These are phyloP conservation scores for Vachellia pachyceras DNA, from an alignment of 306 rosid genomes.

Conservation along the genomic window DNA sequence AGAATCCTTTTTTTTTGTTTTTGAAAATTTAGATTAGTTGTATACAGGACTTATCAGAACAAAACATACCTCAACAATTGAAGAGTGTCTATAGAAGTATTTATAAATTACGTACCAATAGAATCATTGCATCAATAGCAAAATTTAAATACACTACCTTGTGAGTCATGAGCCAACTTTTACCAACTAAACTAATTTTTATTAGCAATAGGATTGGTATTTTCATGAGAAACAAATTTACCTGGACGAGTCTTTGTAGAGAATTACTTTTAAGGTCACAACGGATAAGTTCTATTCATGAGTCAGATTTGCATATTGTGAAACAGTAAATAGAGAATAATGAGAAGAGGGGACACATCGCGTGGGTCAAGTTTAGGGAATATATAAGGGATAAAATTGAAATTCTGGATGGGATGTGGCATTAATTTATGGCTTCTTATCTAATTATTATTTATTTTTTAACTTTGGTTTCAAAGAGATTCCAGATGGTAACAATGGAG, in stretches of 20 bases:
- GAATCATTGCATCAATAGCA: no score
- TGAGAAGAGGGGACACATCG: conserved; percentile 9
- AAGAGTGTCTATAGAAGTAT: no score
- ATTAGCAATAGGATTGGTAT: not conserved
- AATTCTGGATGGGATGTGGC: not conserved
- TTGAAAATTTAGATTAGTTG: no score
- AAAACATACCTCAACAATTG: no score
- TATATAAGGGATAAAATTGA: not conserved
- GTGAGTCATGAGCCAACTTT: no score
- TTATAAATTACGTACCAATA: no score
- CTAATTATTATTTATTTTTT: not conserved
- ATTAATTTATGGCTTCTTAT: not conserved
- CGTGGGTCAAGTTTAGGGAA: conserved; percentile 24
- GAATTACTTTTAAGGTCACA: not conserved
- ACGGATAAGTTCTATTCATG: not conserved
- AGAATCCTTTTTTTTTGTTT: no score
- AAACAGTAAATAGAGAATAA: conserved; percentile 16
- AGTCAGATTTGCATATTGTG: not conserved
- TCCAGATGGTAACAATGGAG: not conserved
- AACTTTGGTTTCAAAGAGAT: not conserved
- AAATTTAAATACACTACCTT: no score
- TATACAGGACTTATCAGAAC: no score
- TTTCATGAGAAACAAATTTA: not conserved
- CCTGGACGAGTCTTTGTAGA: not conserved
- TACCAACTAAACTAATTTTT: no score